Evolutionary conservation across 768 basidiomycete species (phyloP).

Genomic region (Leccinum olivaceopallidum): DNA sequence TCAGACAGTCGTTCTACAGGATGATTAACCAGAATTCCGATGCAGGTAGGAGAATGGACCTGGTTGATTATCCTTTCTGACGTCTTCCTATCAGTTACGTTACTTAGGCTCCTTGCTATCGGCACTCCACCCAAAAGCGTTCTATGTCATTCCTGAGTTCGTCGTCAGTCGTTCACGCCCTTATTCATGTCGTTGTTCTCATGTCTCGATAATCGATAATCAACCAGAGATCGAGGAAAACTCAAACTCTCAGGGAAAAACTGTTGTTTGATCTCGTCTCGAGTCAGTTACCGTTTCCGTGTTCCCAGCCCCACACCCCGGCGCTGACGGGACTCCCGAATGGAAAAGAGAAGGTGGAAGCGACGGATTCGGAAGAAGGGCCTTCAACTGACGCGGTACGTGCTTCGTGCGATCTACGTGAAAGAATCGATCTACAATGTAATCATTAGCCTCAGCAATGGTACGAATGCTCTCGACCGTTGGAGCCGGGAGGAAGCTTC

Average conservation of each 20-base stretch:
- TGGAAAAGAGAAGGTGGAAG: conserved; percentile 40
- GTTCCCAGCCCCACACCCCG: too few species aligned
- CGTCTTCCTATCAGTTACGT: conserved; percentile 34
- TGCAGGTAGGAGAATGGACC: conserved; percentile 43
- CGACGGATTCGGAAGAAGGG: conserved; percentile 40
- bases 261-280: too few species aligned
- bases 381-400: conserved; percentile 79
- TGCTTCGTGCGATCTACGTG: background rate
- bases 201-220: background rate
- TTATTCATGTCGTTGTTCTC: conserved; percentile 1
- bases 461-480: conserved; percentile 34
- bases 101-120: conserved; percentile 76
- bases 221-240: conserved; percentile 47
- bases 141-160: conserved; percentile 89
- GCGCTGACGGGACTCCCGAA: background rate
- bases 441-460: conserved; percentile 43
- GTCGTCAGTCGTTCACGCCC: conserved; percentile 39
- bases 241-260: too few species aligned
- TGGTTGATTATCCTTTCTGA: conserved; percentile 18
- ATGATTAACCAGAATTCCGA: conserved; percentile 68
- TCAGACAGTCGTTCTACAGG: conserved; percentile 35
- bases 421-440: conserved; percentile 4
- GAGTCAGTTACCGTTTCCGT: too few species aligned
- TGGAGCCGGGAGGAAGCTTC: conserved; percentile 76
- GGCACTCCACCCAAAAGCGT: conserved; percentile 80